Evolutionary conservation across 2,329 filamentous ascomycete genomes (phyloP), one percentile per base, ranked within the genome.

Genomic region (Paecilomyces dactylethromorphus): DNA sequence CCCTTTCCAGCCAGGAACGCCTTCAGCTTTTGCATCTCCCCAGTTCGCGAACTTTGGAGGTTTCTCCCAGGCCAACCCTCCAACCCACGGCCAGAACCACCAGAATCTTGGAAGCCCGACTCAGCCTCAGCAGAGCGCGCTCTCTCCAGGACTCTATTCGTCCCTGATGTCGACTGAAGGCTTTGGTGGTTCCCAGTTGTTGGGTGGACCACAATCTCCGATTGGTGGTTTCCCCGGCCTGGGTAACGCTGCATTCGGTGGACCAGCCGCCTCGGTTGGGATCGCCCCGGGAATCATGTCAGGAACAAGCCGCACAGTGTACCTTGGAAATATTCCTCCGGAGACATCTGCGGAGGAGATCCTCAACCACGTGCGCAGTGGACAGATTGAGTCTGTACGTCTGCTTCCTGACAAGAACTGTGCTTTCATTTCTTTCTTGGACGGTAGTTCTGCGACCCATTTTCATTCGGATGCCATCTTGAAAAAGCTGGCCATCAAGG

Each of bases 381-480:
- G 94, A 24, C 94, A 97, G 74, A 97, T 99, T 69, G 94, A 99
- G 80, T 97, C 94, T n/a, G 94, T 99, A 56, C 89, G 94, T 67
- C 84, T 99, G 64, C 82, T 99, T 58, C 91, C 93, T 24, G 94
- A 99, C 79, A 99, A 97, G 90, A 99, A 97, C 83, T 99, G 94
- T 72, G 94, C 94, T 59, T 99, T 99, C 82, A 97, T 99, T 73
- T 99, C 94, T 7, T 99, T 99, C 81, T 82, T 99, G 65, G 94
- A 99, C 71, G 92, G 92, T 69, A 96, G 92, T 79, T 97, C 94
- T 31, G 94, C 94, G 58, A 97, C 93, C 22, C 94, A 99, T 75
- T 99, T 99, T 80, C 94, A 99, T 81, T 99, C 94, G 21, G 94
- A 99, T 82, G 94, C 94, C 66, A 99, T 99, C 78, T 85, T 99